Percentiles rank a stretch among this genome's conserved stretches.
Evolutionary conservation across 306 rosid genomes (phyloP).

Genomic region (Quercus wislizeni): DNA sequence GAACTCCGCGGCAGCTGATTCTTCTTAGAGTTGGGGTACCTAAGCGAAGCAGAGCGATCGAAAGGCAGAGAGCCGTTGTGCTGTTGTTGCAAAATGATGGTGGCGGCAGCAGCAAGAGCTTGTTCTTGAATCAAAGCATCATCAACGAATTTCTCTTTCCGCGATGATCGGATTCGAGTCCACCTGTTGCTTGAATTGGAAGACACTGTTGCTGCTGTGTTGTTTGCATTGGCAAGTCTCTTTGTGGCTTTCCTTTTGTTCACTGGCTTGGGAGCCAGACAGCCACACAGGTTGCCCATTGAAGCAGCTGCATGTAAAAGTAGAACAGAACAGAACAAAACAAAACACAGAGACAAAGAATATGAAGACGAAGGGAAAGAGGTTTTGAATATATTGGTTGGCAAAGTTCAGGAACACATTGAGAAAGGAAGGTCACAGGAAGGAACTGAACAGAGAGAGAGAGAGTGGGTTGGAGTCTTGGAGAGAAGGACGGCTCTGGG

Average conservation of each 20-base stretch:
- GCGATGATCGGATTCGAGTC: conserved; percentile 53
- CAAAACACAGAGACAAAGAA: neutral
- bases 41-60: conserved; percentile 78
- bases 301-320: conserved; percentile 47
- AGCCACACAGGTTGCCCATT: conserved; percentile 89
- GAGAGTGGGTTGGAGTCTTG: too few species aligned
- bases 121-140: conserved; percentile 64
- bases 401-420: too few species aligned
- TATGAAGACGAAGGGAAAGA: neutral
- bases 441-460: too few species aligned
- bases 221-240: conserved; percentile 48
- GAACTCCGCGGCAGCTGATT: conserved; percentile 74
- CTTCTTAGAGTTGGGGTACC: conserved; percentile 74
- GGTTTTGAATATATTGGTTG: too few species aligned
- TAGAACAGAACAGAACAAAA: neutral
- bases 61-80: conserved; percentile 48
- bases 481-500: too few species aligned
- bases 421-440: too few species aligned
- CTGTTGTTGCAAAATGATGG: conserved; percentile 46
- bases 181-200: conserved; percentile 46
- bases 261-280: conserved; percentile 40
- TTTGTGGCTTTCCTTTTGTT: conserved; percentile 37
- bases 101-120: conserved; percentile 84
- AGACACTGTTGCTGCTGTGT: conserved; percentile 11
- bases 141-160: conserved; percentile 49